A percentile compares a stretch with the other conserved stretches of the same genome.
Evolutionary conservation across 2,329 filamentous ascomycete genomes (phyloP).

Genomic region (Aspergillus sojae): DNA sequence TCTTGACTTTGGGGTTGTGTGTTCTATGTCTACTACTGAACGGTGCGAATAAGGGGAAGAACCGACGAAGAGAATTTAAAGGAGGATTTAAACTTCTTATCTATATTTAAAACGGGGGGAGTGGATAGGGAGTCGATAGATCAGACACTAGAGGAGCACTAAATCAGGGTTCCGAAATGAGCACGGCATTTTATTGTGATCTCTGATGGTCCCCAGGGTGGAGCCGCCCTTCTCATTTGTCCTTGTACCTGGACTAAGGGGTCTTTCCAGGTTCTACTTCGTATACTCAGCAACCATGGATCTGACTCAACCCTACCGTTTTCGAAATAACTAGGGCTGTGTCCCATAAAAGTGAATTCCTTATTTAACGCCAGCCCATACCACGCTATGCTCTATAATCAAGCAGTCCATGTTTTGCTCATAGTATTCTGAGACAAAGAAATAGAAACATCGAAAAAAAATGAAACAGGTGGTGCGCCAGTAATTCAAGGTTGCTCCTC

Average conservation of each 20-base stretch:
- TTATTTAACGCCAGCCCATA: constrained; percentile 26
- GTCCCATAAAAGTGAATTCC: constrained; percentile 10
- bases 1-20: not conserved
- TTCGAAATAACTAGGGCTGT: not conserved
- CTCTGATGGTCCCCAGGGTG: not conserved
- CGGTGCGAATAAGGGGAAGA: not conserved
- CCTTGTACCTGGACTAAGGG: not conserved
- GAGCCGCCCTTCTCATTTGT: not conserved
- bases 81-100: not conserved
- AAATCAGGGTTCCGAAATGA: not conserved
- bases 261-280: not conserved
- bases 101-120: not conserved
- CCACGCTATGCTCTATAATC: constrained; percentile 29
- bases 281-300: not conserved
- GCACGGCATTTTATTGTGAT: not conserved
- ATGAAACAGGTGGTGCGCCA: not conserved
- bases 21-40: not conserved
- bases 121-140: not conserved
- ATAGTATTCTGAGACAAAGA: constrained; percentile 3
- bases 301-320: not conserved
- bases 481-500: not conserved
- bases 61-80: not conserved
- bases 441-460: constrained; percentile 3
- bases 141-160: not conserved
- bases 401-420: constrained; percentile 7